phyloP scores from a whole-genome alignment of 352 stramenopile species.

The Pythium vanterpoolii region DNA sequence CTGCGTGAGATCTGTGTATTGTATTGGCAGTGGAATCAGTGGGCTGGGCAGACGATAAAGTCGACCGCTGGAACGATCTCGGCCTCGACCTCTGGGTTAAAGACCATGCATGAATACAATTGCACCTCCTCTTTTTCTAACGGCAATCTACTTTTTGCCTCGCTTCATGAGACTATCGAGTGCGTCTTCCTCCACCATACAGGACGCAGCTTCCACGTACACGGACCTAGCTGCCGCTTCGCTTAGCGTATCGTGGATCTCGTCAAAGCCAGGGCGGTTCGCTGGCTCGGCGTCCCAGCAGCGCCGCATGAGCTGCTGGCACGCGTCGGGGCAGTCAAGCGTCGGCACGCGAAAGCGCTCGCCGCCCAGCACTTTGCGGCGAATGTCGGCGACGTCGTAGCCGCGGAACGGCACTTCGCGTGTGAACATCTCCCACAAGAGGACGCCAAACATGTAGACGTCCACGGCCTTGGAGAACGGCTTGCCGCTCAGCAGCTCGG shows the following conservation, averaged over 20 bases:
- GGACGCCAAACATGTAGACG: conserved; percentile 91
- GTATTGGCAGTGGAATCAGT: conserved; percentile 41
- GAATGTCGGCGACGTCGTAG: conserved; percentile 72
- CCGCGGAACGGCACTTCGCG: conserved; percentile 75
- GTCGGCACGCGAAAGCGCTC: conserved; percentile 77
- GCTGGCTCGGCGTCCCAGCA: conserved; percentile 65
- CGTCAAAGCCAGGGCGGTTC: conserved; percentile 51
- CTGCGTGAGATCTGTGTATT: too few relatives aligned
- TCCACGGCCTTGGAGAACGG: conserved; percentile 90
- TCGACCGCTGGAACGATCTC: conserved; percentile 79
- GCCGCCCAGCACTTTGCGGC: conserved; percentile 59
- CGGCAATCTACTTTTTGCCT: background rate
- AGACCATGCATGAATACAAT: conserved; percentile 10
- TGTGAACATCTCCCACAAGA: conserved; percentile 90
- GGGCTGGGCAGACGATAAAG: conserved; percentile 51
- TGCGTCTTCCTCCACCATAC: conserved; percentile 17
- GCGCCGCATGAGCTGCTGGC: conserved; percentile 58
- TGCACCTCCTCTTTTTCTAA: background rate
- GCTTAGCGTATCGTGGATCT: conserved; percentile 45
- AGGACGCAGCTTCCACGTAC: background rate
- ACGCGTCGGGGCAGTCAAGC: conserved; percentile 57
- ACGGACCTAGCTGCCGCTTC: background rate
- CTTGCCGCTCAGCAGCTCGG: conserved; percentile 77
- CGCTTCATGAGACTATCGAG: conserved; percentile 19
- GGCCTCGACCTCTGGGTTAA: conserved; percentile 63